These are phyloP conservation scores for Pythium dissotocum DNA, from an alignment of 352 stramenopile genomes.

Conservation along the genomic window DNA sequence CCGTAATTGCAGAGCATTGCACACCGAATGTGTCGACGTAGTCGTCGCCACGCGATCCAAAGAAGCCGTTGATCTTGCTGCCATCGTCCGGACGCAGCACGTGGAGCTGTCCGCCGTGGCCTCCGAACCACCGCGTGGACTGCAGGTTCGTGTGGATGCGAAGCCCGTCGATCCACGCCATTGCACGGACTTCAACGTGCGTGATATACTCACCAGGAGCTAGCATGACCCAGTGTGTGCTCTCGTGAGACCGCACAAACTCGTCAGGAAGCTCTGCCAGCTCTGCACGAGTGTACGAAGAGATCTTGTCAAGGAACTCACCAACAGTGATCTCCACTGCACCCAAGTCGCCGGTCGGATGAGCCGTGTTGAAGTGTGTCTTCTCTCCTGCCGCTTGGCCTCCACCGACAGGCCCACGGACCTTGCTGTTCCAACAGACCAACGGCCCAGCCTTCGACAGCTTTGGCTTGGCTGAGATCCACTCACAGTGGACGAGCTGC, in stretches of 20 bases:
- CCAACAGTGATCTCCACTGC: slow-evolving; percentile 41
- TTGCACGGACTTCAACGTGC: slow-evolving; percentile 50
- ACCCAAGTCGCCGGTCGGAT: slow-evolving; percentile 32
- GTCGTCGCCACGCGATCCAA: slow-evolving; percentile 46
- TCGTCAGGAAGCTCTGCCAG: slow-evolving; percentile 26
- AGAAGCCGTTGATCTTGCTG: slow-evolving; percentile 51
- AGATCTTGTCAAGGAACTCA: slow-evolving; percentile 48
- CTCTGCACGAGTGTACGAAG: slow-evolving; percentile 38
- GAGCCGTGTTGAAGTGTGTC: slow-evolving; percentile 30
- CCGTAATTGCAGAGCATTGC: slow-evolving; percentile 28
- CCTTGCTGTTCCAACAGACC: slow-evolving; percentile 31
- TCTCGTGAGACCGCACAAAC: slow-evolving; percentile 23
- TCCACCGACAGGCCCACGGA: slow-evolving; percentile 48
- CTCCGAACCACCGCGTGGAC: slow-evolving; percentile 60
- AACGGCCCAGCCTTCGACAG: slow-evolving; percentile 36
- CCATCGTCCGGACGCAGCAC: slow-evolving; percentile 42
- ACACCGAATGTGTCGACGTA: slow-evolving; percentile 54
- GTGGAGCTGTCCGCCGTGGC: slow-evolving; percentile 49
- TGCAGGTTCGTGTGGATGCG: slow-evolving; percentile 65
- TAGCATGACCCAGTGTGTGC: slow-evolving; percentile 51
- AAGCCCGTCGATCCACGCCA: slow-evolving; percentile 68
- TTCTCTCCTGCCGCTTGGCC: slow-evolving; percentile 46
- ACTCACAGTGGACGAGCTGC: slow-evolving; percentile 49
- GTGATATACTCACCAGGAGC: slow-evolving; percentile 46
- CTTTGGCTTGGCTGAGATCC: slow-evolving; percentile 46